Evolutionary conservation across 2,329 filamentous ascomycete genomes (phyloP).

Genomic region (Helotiales sp.): DNA sequence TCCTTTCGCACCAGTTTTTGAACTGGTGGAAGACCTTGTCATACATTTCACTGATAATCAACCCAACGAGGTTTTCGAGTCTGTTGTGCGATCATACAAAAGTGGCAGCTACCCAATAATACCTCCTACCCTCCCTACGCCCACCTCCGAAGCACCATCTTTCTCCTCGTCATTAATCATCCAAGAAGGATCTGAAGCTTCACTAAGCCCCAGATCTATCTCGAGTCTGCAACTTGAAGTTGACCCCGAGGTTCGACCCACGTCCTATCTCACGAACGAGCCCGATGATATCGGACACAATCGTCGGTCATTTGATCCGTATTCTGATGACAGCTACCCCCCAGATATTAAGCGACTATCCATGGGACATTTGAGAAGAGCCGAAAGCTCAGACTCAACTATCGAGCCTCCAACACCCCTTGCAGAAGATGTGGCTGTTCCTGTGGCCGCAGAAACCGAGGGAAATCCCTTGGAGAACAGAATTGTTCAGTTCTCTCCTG

Average conservation of each 20-base stretch:
- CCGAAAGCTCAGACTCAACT: background rate
- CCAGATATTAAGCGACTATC: constrained; percentile 14
- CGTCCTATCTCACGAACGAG: constrained; percentile 22
- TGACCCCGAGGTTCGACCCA: constrained; percentile 7
- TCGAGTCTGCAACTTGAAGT: constrained; percentile 4
- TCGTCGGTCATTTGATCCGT: constrained; percentile 20
- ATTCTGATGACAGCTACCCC: constrained; percentile 22
- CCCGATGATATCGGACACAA: constrained; percentile 19
- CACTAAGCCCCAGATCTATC: background rate
- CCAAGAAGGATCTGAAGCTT: background rate
- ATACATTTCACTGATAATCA: constrained; percentile 57
- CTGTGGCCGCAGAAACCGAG: background rate
- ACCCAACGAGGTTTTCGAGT: constrained; percentile 51
- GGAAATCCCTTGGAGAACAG: background rate
- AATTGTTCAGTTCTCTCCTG: constrained; percentile 33
- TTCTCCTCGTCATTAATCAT: background rate
- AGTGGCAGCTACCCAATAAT: constrained; percentile 45
- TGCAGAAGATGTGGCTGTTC: constrained; percentile 2
- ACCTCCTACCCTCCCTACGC: background rate
- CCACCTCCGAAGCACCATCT: constrained; percentile 3
- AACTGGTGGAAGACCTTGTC: constrained; percentile 60
- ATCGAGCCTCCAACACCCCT: constrained; percentile 16
- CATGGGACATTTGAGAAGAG: background rate
- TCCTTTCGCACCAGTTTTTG: constrained; percentile 51
- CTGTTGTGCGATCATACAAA: constrained; percentile 54